phyloP scores from a whole-genome alignment of 1,284 basidiomycete genomes.

The Laetiporus sulphureus region DNA sequence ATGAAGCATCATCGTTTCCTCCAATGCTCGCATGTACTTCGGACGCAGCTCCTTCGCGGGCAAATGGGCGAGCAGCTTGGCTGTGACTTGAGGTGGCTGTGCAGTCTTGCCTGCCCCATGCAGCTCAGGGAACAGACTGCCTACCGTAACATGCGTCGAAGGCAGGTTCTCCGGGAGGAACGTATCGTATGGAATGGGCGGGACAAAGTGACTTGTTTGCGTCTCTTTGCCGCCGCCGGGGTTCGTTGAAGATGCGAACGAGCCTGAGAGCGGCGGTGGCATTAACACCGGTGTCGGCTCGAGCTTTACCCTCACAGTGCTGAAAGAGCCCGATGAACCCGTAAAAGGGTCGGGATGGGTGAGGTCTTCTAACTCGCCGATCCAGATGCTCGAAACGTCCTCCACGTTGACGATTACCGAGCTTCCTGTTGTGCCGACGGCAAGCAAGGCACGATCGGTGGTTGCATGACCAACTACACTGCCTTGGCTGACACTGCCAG shows the following conservation, averaged over 20 bases:
- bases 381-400: conserved; percentile 54
- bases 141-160: conserved; percentile 11
- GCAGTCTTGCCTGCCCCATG: conserved; percentile 7
- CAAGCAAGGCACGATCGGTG: conserved; percentile 35
- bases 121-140: conserved; percentile 13
- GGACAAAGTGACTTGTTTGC: no score
- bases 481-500: conserved; percentile 15
- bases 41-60: conserved; percentile 34
- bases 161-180: conserved; percentile 16
- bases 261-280: conserved; percentile 13
- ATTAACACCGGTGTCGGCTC: conserved; percentile 35
- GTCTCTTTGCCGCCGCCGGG: background rate
- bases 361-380: conserved; percentile 24
- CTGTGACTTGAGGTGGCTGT: conserved; percentile 31
- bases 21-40: conserved; percentile 32
- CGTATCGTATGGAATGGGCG: conserved; percentile 14
- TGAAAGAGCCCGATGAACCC: conserved; percentile 9
- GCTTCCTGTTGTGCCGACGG: conserved; percentile 35
- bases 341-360: conserved; percentile 9
- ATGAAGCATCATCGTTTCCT: conserved; percentile 39
- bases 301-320: conserved; percentile 35
- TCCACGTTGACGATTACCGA: conserved; percentile 49
- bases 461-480: conserved; percentile 23
- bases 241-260: background rate
- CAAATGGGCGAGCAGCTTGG: conserved; percentile 32